These are phyloP conservation scores for Coelastrella sp. DNA, from an alignment of 139 green algal genomes.

Conservation along the genomic window DNA sequence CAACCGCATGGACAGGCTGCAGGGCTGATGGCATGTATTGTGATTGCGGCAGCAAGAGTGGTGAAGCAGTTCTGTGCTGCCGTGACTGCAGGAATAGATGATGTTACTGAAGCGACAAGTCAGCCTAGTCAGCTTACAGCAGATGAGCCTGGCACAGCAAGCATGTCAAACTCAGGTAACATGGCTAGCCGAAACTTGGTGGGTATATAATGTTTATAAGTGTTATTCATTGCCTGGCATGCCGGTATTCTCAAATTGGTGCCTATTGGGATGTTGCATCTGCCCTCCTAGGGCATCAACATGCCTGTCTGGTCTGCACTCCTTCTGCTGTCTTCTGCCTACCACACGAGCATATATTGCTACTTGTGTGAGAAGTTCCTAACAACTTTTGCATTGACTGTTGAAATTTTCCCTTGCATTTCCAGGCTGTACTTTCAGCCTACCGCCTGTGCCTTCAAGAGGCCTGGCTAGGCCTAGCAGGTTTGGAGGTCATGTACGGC, in stretches of 20 bases:
- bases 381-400: no score
- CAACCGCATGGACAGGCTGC: no score
- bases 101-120: slow-evolving; percentile 38
- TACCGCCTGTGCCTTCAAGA: slow-evolving; percentile 36
- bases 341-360: background rate
- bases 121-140: slow-evolving; percentile 47
- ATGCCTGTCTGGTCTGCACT: no score
- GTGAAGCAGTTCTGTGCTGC: no score
- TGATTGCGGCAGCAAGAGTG: no score
- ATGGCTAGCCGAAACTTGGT: background rate
- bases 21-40: no score
- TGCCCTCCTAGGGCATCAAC: no score
- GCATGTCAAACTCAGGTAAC: slow-evolving; percentile 40
- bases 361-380: background rate
- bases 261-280: no score
- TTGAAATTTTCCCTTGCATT: no score
- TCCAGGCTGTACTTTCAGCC: slow-evolving; percentile 44
- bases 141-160: slow-evolving; percentile 38
- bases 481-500: slow-evolving; percentile 29
- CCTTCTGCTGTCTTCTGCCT: background rate
- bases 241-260: no score
- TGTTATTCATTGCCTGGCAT: no score
- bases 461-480: slow-evolving; percentile 7
- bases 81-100: slow-evolving; percentile 22
- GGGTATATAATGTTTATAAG: no score